Evolutionary conservation across 805 yeast genomes (phyloP), one percentile per base, ranked within the genome.

Genomic region (Kregervanrija pseudodelftensis): DNA sequence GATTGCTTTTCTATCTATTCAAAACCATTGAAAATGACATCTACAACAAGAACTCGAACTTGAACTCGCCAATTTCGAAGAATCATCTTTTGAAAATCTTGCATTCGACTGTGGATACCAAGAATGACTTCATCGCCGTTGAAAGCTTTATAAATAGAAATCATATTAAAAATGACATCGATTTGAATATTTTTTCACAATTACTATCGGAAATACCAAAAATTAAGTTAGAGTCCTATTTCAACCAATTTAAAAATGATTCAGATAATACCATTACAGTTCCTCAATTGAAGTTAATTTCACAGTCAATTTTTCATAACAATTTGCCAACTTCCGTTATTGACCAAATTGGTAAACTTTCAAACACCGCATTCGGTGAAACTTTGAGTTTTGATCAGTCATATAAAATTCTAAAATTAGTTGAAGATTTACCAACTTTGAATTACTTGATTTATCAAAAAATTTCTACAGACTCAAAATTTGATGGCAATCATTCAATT

Each of bases 1-100:
- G 73, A 45, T 60, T 80, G 16, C 59, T 80, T 15, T 80, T 76
- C 63, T 74, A 74, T 52, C 69, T 79, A 45, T 71, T 79, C 55
- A 66, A 73, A 46, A 67, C 72, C 41, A 72, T 75, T 50, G 79
- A 74, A 49, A 45, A 53, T 5, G 57, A 57, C 39, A 41, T 14
- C 4, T 33, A 35, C 13, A n/a, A 15, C 5, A 35, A 35, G 11
- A 35, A 13, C 13, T 16, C 16, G 8, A 40, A 34, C 16, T 32
- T 39, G 5, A 36, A 38, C 8, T 37, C 34, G 2, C 43, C 48
- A 33, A 35, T 49, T 11, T 37, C 39, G 3, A 38, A 43, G n/a
- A 4, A 33, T 3, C 34, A 35, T 17, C 40, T 49, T 15, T 14
- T 22, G 28, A 22, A 22, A 7, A 22, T 22, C 7, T 22, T 22